Percentiles rank a stretch among this genome's conserved stretches.
Evolutionary conservation across 1,284 basidiomycete genomes (phyloP).

Genomic region (Tremellales sp.): DNA sequence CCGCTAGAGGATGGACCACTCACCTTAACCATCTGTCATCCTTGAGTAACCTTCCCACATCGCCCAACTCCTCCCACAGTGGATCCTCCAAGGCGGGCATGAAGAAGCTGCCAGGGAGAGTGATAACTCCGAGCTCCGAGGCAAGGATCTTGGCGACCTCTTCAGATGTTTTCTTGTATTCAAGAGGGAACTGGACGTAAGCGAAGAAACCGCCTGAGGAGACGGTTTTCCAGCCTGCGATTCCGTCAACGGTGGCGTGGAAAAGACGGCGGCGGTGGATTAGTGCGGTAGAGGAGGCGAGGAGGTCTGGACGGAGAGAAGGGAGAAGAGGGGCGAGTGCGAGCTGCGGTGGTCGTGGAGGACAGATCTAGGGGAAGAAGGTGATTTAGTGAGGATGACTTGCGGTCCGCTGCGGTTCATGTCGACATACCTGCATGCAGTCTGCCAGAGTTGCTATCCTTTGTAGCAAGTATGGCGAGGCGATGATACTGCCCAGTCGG

Average conservation of each 20-base stretch:
- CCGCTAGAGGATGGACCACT: constrained; percentile 8
- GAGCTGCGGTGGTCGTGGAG: constrained; percentile 66
- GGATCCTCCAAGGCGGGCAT: constrained; percentile 38
- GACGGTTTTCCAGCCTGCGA: constrained; percentile 60
- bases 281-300: constrained; percentile 55
- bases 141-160: constrained; percentile 62
- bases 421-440: constrained; percentile 56
- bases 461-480: constrained; percentile 57
- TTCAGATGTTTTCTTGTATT: constrained; percentile 52
- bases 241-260: constrained; percentile 43
- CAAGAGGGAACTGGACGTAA: constrained; percentile 64
- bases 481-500: constrained; percentile 72
- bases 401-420: constrained; percentile 13
- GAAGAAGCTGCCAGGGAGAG: constrained; percentile 69
- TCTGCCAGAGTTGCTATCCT: constrained; percentile 66
- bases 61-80: constrained; percentile 32
- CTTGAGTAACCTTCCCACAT: constrained; percentile 40
- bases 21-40: constrained; percentile 60
- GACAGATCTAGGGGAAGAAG: constrained; percentile 58
- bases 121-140: constrained; percentile 61
- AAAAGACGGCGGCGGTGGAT: constrained; percentile 62
- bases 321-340: constrained; percentile 61
- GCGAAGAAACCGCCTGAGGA: constrained; percentile 70
- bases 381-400: constrained; percentile 2
- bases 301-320: constrained; percentile 57